phyloP scores from a whole-genome alignment of 1,284 basidiomycete species.

The Apiotrichum brassicae region DNA sequence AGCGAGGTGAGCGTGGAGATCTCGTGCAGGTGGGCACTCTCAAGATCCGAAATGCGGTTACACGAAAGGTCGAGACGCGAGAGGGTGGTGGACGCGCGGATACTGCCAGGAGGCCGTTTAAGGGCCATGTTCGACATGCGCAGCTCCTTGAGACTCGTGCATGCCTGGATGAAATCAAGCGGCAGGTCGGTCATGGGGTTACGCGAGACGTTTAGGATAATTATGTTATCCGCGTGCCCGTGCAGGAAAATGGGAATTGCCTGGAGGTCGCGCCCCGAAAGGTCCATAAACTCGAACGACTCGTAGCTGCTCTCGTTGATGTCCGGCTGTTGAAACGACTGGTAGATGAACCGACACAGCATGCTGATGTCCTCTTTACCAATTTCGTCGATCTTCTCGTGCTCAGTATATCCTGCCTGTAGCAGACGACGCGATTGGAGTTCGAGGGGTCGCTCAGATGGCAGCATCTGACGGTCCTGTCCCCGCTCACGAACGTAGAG shows the following conservation, averaged over 20 bases:
- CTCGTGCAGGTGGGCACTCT: constrained; percentile 74
- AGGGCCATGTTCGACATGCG: constrained; percentile 88
- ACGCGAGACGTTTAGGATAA: constrained; percentile 80
- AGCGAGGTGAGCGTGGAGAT: constrained; percentile 68
- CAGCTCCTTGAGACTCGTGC: constrained; percentile 74
- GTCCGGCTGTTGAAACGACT: constrained; percentile 50
- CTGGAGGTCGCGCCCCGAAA: constrained; percentile 74
- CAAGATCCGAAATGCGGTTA: constrained; percentile 85
- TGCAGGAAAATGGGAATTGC: constrained; percentile 89
- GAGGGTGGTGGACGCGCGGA: constrained; percentile 68
- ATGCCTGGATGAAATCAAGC: constrained; percentile 91
- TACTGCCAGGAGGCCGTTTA: constrained; percentile 82
- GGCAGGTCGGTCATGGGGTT: constrained; percentile 97
- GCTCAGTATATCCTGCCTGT: constrained; percentile 83
- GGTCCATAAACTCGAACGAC: constrained; percentile 74
- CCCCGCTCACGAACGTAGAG: constrained; percentile 78
- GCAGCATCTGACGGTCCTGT: constrained; percentile 72
- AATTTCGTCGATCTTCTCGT: constrained; percentile 73
- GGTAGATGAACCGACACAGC: constrained; percentile 76
- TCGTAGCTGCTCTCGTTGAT: constrained; percentile 65
- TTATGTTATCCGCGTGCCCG: constrained; percentile 75
- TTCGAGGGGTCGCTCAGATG: constrained; percentile 75
- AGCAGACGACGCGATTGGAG: constrained; percentile 78
- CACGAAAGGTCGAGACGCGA: constrained; percentile 84
- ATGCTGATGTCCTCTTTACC: constrained; percentile 78